These are phyloP conservation scores for Hyphopichia burtonii DNA, from an alignment of 1,139 yeast genomes.

Conservation along the genomic window DNA sequence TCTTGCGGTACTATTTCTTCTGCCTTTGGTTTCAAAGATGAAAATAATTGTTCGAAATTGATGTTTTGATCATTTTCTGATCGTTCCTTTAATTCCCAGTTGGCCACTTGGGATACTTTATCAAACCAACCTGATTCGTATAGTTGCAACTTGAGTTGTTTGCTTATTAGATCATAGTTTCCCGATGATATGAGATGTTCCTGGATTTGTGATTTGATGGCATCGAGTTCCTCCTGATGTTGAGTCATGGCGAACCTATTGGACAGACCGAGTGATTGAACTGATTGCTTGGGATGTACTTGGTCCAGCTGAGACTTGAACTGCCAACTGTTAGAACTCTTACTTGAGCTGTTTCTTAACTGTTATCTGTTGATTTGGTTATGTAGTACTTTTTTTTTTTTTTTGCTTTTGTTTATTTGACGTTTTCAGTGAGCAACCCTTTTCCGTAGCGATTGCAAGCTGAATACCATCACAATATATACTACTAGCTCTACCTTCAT, in stretches of 20 bases:
- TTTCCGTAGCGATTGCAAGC: too few relatives aligned
- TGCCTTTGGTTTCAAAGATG: conserved; percentile 62
- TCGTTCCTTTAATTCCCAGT: conserved; percentile 27
- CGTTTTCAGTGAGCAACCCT: not conserved
- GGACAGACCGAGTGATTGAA: too few relatives aligned
- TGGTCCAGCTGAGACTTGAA: too few relatives aligned
- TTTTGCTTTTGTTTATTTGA: too few relatives aligned
- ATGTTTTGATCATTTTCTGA: conserved; percentile 36
- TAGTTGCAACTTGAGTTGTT: conserved; percentile 60
- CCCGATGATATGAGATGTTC: conserved; percentile 74
- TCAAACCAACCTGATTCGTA: conserved; percentile 88
- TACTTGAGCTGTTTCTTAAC: too few relatives aligned
- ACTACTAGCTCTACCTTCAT: too few relatives aligned
- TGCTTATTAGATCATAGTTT: conserved; percentile 69
- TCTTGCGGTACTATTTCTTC: conserved; percentile 66
- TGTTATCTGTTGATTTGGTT: too few relatives aligned
- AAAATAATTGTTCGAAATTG: conserved; percentile 54
- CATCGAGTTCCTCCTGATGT: conserved; percentile 44
- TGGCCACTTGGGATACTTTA: conserved; percentile 61
- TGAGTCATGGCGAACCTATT: too few relatives aligned
- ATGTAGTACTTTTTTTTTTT: too few relatives aligned
- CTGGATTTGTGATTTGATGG: conserved; percentile 63
- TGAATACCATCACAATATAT: too few relatives aligned
- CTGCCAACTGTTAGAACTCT: too few relatives aligned
- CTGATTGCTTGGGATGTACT: too few relatives aligned